These are phyloP conservation scores for Cyclotella choctawhatcheeana DNA, from an alignment of 108 stramenopile species.

Conservation along the genomic window DNA sequence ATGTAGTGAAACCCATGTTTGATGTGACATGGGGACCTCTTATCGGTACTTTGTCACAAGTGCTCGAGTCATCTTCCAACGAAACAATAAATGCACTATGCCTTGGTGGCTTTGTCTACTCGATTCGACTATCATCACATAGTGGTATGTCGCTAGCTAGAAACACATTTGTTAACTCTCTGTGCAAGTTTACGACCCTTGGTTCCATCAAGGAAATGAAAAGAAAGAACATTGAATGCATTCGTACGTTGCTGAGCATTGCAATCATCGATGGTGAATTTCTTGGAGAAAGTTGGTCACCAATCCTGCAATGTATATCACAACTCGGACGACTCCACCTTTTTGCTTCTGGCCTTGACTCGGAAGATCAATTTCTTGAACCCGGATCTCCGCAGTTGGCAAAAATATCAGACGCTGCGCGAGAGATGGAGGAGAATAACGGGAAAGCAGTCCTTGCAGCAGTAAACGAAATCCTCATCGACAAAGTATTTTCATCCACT, in stretches of 20 bases:
- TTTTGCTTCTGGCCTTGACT: constrained; percentile 83
- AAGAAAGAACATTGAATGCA: constrained; percentile 93
- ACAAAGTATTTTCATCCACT: constrained; percentile 90
- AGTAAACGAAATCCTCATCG: constrained; percentile 87
- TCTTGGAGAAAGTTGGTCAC: constrained; percentile 95
- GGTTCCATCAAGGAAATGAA: constrained; percentile 94
- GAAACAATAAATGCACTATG: constrained; percentile 81
- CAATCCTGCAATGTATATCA: constrained; percentile 93
- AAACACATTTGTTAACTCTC: constrained; percentile 94
- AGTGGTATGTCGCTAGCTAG: constrained; percentile 87
- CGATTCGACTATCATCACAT: constrained; percentile 79
- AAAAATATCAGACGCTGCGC: constrained; percentile 44
- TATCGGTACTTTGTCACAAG: constrained; percentile 92
- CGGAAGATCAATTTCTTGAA: constrained; percentile 89
- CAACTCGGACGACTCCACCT: constrained; percentile 89
- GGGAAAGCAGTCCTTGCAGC: constrained; percentile 80
- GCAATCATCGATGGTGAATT: constrained; percentile 94
- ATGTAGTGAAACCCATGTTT: constrained; percentile 94
- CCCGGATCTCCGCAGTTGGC: constrained; percentile 39
- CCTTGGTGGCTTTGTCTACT: constrained; percentile 87
- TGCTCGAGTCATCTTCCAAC: constrained; percentile 83
- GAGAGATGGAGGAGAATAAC: constrained; percentile 82
- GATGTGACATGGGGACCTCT: constrained; percentile 99
- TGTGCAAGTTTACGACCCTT: constrained; percentile 94
- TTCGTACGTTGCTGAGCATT: constrained; percentile 90